These are phyloP conservation scores for Ostreobium quekettii DNA, from an alignment of 139 green algal genomes.

Conservation along the genomic window DNA sequence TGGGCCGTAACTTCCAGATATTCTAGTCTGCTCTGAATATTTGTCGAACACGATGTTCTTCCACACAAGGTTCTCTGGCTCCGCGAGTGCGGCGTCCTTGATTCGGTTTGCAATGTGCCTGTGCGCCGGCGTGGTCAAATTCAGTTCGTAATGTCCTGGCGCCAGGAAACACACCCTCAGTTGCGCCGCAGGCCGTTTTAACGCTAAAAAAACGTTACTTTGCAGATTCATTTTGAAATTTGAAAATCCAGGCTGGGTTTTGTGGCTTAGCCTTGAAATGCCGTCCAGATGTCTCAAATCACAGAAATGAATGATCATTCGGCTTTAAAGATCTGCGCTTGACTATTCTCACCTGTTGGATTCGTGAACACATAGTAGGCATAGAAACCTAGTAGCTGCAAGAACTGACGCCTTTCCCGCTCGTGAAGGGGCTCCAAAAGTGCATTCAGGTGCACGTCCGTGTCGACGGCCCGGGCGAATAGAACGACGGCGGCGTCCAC, in stretches of 20 bases:
- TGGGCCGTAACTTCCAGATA: conserved; percentile 32
- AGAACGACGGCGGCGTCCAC: conserved; percentile 40
- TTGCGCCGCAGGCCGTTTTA: no score
- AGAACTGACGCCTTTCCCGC: conserved; percentile 21
- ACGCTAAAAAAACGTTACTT: no score
- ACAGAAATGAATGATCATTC: not conserved
- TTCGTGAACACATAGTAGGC: conserved; percentile 36
- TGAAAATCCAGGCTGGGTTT: no score
- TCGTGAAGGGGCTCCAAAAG: conserved; percentile 21
- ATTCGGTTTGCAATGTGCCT: conserved; percentile 33
- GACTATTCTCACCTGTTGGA: conserved; percentile 26
- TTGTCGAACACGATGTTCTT: conserved; percentile 50
- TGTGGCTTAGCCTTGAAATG: no score
- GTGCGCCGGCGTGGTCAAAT: conserved; percentile 36
- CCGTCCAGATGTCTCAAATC: no score
- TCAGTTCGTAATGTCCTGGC: conserved; percentile 55
- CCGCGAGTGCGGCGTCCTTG: conserved; percentile 24
- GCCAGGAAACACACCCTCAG: not conserved
- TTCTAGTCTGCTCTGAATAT: conserved; percentile 26
- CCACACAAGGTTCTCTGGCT: conserved; percentile 34
- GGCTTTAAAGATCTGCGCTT: not conserved
- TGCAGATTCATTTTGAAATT: no score
- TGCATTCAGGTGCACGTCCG: conserved; percentile 22
- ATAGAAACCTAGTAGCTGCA: conserved; percentile 11
- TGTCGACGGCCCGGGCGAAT: conserved; percentile 38